Percentiles rank a stretch among this genome's conserved stretches.
Conservation (phyloP, 2,329 filamentous ascomycete species). For the Neofusicoccum parvum region DNA sequence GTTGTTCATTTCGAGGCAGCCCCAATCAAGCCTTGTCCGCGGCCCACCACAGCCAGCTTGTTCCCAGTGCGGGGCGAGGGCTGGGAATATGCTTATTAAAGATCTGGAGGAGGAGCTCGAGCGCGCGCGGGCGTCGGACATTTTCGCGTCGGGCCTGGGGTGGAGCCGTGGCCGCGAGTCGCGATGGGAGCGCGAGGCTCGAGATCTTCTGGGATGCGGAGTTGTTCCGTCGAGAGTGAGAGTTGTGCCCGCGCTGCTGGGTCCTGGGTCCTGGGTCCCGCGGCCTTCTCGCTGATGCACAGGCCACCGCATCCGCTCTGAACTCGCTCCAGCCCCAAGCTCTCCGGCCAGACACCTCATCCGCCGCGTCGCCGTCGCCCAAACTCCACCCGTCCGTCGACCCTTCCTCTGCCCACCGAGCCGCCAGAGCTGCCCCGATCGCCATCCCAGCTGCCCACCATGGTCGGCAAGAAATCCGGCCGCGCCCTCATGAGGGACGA, state of each 20-base stretch:
- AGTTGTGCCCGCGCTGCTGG: not conserved
- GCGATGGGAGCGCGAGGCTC: not conserved
- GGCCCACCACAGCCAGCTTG: slow-evolving; percentile 12
- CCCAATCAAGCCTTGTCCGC: slow-evolving; percentile 11
- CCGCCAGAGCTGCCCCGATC: not conserved
- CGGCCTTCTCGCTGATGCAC: not conserved
- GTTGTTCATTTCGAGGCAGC: slow-evolving; percentile 11
- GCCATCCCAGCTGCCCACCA: slow-evolving; percentile 30
- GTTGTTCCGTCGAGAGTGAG: not conserved
- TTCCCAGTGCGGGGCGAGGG: slow-evolving; percentile 8
- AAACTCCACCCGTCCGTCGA: not conserved
- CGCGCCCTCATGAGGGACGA: slow-evolving; percentile 64
- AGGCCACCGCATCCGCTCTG: not conserved
- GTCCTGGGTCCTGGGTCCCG: not conserved
- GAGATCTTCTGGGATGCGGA: not conserved
- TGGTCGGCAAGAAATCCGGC: slow-evolving; percentile 69
- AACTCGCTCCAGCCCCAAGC: not conserved
- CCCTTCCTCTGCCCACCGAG: not conserved
- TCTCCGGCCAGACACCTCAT: not conserved
- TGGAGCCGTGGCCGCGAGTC: not conserved
- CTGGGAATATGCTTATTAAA: not conserved
- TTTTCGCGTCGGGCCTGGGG: not conserved
- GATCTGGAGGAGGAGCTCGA: not conserved
- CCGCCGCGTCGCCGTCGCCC: not conserved
- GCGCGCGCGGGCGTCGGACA: not conserved